phyloP scores from a whole-genome alignment of 495 filamentous ascomycete genomes.

The Penicillium odoratum region DNA sequence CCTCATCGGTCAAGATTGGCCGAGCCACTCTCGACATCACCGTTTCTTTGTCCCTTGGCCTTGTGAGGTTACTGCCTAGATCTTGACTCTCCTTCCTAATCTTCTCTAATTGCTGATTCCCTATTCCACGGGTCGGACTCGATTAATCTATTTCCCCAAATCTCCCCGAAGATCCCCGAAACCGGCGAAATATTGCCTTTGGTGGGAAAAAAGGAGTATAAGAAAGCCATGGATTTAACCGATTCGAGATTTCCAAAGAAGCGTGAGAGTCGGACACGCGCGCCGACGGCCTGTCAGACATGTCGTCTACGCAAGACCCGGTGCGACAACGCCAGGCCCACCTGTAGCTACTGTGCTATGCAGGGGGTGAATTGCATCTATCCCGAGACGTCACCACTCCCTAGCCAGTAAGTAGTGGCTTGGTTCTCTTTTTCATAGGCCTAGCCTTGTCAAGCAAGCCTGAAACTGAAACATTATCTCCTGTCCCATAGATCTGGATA shows the following conservation, averaged over 20 bases:
- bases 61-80: slow-evolving; percentile 2
- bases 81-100: background rate
- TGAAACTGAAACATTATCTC: slow-evolving; percentile 7
- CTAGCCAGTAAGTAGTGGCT: slow-evolving; percentile 23
- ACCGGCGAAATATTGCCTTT: background rate
- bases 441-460: background rate
- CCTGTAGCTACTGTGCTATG: slow-evolving; percentile 29
- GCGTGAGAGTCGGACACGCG: slow-evolving; percentile 31
- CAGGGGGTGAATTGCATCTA: slow-evolving; percentile 30
- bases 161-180: slow-evolving; percentile 26
- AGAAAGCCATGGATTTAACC: slow-evolving; percentile 19
- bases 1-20: slow-evolving; percentile 10
- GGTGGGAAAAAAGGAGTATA: background rate
- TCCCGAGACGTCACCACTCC: slow-evolving; percentile 26
- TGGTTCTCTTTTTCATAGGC: background rate
- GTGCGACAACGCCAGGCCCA: slow-evolving; percentile 30
- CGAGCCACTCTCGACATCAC: slow-evolving; percentile 1
- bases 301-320: slow-evolving; percentile 33
- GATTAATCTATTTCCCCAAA: slow-evolving; percentile 1
- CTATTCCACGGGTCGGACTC: slow-evolving; percentile 15
- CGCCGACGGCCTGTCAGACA: slow-evolving; percentile 32
- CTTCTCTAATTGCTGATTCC: slow-evolving; percentile 13
- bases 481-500: slow-evolving; percentile 15
- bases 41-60: slow-evolving; percentile 18
- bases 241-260: slow-evolving; percentile 19